These are phyloP conservation scores for Epichloe festucae DNA, from an alignment of 2,329 filamentous ascomycete genomes.

Conservation along the genomic window DNA sequence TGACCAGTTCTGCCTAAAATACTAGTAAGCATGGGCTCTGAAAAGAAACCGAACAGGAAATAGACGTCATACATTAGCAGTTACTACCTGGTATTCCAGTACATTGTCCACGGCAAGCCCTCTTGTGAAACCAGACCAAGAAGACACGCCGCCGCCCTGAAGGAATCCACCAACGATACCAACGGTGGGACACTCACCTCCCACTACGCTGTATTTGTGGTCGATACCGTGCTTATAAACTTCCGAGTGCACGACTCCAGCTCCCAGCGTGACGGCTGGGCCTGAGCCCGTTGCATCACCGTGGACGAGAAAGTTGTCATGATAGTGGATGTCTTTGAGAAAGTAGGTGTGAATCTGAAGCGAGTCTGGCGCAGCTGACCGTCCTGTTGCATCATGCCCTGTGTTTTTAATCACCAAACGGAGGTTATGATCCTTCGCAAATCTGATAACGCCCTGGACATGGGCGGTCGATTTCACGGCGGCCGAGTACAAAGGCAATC, in stretches of 20 bases:
- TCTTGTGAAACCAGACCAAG: background rate
- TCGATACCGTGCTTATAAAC: background rate
- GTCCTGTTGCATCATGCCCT: background rate
- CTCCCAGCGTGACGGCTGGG: background rate
- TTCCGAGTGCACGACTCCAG: background rate
- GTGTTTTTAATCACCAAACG: background rate
- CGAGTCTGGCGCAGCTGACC: background rate
- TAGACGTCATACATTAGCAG: background rate
- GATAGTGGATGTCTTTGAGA: background rate
- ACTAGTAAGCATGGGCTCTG: too few species aligned
- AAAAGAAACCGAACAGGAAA: too few species aligned
- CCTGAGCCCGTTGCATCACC: background rate
- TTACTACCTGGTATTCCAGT: slow-evolving; percentile 1
- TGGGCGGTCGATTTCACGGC: background rate
- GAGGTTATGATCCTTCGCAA: background rate
- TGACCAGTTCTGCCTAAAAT: too few species aligned
- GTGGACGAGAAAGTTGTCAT: background rate
- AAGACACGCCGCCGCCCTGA: too few species aligned
- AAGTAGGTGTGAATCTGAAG: slow-evolving; percentile 1
- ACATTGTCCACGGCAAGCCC: slow-evolving; percentile 1
- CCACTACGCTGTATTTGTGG: background rate
- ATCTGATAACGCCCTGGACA: background rate
- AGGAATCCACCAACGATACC: too few species aligned
- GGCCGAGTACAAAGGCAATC: background rate
- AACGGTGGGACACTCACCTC: background rate